Conservation (phyloP, 164 flowering plant genomes). For the Liriodendron chinense region DNA sequence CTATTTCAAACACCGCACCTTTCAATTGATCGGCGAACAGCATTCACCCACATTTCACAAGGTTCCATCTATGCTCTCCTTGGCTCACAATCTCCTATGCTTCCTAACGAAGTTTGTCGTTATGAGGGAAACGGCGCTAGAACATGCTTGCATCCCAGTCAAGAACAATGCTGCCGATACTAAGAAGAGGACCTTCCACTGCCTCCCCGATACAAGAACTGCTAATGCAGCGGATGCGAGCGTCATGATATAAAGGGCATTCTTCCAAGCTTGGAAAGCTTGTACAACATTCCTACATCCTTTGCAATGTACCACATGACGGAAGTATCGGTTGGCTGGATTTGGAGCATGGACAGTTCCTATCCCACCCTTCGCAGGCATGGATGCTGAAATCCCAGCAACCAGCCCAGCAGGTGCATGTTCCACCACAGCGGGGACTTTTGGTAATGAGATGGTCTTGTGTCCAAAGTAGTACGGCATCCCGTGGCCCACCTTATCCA, state of each 20-base stretch:
- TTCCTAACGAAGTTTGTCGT: constrained; percentile 84
- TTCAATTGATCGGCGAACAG: neutral
- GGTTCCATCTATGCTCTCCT: too few relatives aligned
- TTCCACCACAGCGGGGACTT: constrained; percentile 81
- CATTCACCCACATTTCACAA: too few relatives aligned
- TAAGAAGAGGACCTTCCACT: constrained; percentile 72
- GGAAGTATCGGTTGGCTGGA: constrained; percentile 67
- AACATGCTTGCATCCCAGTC: constrained; percentile 59
- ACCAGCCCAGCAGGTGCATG: constrained; percentile 94
- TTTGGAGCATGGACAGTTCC: constrained; percentile 81
- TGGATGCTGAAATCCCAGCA: constrained; percentile 75
- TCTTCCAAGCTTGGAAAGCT: constrained; percentile 66
- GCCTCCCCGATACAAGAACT: constrained; percentile 61
- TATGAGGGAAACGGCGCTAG: constrained; percentile 61
- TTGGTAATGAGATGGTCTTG: constrained; percentile 67
- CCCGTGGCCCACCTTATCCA: constrained; percentile 97
- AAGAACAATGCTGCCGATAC: constrained; percentile 45
- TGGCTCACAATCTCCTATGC: constrained; percentile 66
- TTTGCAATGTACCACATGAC: constrained; percentile 90
- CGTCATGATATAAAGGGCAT: constrained; percentile 47
- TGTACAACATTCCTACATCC: constrained; percentile 57
- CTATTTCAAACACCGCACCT: neutral
- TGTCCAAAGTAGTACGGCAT: constrained; percentile 97
- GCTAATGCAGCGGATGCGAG: constrained; percentile 55
- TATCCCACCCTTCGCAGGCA: constrained; percentile 86